Evolutionary conservation across 805 yeast species (phyloP), one percentile per base, ranked within the genome.

Genomic region (Nakazawaea ernobii): DNA sequence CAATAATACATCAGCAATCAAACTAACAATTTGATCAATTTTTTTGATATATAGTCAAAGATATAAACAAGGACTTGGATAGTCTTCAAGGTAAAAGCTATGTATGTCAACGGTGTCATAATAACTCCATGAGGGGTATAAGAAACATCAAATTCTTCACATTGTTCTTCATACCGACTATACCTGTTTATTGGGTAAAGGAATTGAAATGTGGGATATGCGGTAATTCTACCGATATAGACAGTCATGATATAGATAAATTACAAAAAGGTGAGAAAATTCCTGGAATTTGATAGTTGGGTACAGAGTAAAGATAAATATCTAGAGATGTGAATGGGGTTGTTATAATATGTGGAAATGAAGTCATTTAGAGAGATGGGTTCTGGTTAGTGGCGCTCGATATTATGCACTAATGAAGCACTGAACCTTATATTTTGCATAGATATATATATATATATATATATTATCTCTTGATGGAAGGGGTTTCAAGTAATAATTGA

Each of bases 61-160:
- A 41, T n/a, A 35, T 51, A 10, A 49, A 51, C 17, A 32, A 24
- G 4, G 43, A 36, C 10, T 28, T 51, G 36, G 30, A 26, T n/a
- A 43, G 35, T 3, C 30, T 49, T 1, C 13, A 43, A 32, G 45
- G 45, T 10, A 43, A 53, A 17, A 49, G 43, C 5, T 54, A 55
- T 27, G 50, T 52, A 30, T 61, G 65, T 39, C 59, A 58, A 24
- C 45, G 54, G 39, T 61, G 65, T 43, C 63, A 61, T 41, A 61
- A 61, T 51, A 43, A 46, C 8, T 50, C 62, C 4, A 57, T 61
- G 62, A 39, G 42, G 14, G 54, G 51, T 17, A 48, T 58, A 15
- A 55, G 59, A 47, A 54, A 55, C 38, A 45, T 42, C 39, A 52
- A 50, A 35, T 61, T 55, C 37, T 49, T 61, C 35, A 48, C 60